Percentiles rank a stretch among this genome's conserved stretches.
phyloP scores from a whole-genome alignment of 2,329 filamentous ascomycete species.

The Juglanconis sp. region DNA sequence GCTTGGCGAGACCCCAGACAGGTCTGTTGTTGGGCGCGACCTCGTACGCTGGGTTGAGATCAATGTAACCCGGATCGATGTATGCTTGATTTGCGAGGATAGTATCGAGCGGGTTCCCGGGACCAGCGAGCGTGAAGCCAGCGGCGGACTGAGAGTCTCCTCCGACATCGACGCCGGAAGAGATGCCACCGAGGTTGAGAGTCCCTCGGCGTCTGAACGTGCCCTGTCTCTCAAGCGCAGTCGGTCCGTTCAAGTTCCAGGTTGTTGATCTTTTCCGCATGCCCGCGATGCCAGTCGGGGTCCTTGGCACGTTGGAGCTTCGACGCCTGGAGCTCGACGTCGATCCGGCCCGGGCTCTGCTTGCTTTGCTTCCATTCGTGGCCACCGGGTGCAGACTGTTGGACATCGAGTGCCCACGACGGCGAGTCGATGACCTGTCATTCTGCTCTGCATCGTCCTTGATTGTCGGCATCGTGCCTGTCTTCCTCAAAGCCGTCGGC shows the following conservation, averaged over 20 bases:
- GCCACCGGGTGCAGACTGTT: slow-evolving; percentile 11
- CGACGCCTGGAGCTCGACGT: slow-evolving; percentile 12
- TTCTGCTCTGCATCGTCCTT: slow-evolving; percentile 1
- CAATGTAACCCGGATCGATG: slow-evolving; percentile 51
- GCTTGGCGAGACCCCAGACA: slow-evolving; percentile 52
- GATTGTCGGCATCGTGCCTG: background rate
- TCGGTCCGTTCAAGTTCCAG: slow-evolving; percentile 16
- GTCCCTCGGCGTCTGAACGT: slow-evolving; percentile 12
- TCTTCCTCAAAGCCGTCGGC: slow-evolving; percentile 1
- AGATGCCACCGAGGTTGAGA: slow-evolving; percentile 1
- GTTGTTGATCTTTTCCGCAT: slow-evolving; percentile 17
- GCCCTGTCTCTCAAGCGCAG: slow-evolving; percentile 7
- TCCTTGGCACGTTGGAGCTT: slow-evolving; percentile 4
- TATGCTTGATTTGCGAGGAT: slow-evolving; percentile 37
- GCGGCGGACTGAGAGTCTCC: slow-evolving; percentile 5
- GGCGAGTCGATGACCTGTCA: background rate
- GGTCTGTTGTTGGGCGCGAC: slow-evolving; percentile 46
- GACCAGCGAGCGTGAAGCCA: slow-evolving; percentile 18
- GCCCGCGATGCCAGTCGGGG: slow-evolving; percentile 2
- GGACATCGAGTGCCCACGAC: slow-evolving; percentile 8
- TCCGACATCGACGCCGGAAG: slow-evolving; percentile 6
- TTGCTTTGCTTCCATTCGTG: background rate
- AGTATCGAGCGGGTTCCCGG: slow-evolving; percentile 12
- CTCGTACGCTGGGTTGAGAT: slow-evolving; percentile 53
- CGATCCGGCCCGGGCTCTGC: slow-evolving; percentile 11